Percentiles rank a stretch among this genome's conserved stretches.
Evolutionary conservation across 371 early-diverging fungal genomes (phyloP).

Genomic region (Mortierella sp.): DNA sequence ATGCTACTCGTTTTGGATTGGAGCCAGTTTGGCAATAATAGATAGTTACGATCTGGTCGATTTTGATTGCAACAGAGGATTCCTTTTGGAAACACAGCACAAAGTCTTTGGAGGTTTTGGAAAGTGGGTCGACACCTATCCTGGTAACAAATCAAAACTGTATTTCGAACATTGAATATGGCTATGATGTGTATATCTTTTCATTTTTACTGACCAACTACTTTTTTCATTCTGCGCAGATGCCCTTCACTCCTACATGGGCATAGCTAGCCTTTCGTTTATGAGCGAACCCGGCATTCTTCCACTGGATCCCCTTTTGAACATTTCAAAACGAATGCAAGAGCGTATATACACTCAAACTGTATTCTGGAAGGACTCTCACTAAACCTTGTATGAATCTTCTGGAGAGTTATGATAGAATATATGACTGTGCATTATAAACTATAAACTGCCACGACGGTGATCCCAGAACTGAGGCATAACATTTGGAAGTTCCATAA

Average conservation of each 20-base stretch:
- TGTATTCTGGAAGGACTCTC: slow-evolving; percentile 40
- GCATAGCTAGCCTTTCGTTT: slow-evolving; percentile 80
- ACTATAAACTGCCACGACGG: too few species aligned
- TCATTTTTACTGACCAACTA: not conserved
- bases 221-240: slow-evolving; percentile 60
- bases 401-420: too few species aligned
- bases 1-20: slow-evolving; percentile 99
- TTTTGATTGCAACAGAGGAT: slow-evolving; percentile 62
- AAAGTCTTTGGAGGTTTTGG: slow-evolving; percentile 81
- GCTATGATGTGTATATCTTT: not conserved
- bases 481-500: slow-evolving; percentile 72
- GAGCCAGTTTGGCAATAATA: slow-evolving; percentile 81
- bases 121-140: slow-evolving; percentile 73
- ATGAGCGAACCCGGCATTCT: slow-evolving; percentile 68
- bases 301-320: slow-evolving; percentile 66
- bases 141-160: slow-evolving; percentile 61
- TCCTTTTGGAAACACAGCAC: slow-evolving; percentile 72
- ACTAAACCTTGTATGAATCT: not conserved
- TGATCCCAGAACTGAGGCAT: slow-evolving; percentile 70
- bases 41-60: slow-evolving; percentile 77
- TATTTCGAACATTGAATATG: too few species aligned
- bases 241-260: slow-evolving; percentile 91
- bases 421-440: too few species aligned
- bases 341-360: slow-evolving; percentile 45
- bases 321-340: slow-evolving; percentile 61